These are phyloP conservation scores for Oxyria digyna DNA, from an alignment of 148 eudicot genomes.

Conservation along the genomic window DNA sequence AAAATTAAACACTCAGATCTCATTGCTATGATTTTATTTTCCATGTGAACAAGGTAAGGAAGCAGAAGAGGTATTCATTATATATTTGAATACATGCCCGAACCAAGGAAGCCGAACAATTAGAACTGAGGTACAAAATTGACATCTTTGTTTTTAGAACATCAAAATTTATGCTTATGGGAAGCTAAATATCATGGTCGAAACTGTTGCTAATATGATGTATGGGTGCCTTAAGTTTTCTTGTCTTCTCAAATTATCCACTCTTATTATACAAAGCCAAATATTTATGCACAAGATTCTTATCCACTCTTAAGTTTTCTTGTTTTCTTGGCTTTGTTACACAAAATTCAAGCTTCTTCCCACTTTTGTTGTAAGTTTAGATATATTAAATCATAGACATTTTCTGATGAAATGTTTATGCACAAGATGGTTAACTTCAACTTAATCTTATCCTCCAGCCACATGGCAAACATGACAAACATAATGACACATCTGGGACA, in stretches of 20 bases:
- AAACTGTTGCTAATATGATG: too few species aligned
- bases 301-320: too few species aligned
- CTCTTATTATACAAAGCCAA: too few species aligned
- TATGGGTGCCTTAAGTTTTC: too few species aligned
- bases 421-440: constrained; percentile 31
- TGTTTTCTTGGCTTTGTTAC: background rate
- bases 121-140: constrained; percentile 70
- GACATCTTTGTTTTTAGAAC: background rate
- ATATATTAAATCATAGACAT: background rate
- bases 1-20: background rate
- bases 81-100: constrained; percentile 76
- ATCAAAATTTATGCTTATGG: background rate
- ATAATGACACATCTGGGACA: constrained; percentile 23
- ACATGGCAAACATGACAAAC: constrained; percentile 20
- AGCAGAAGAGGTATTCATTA: constrained; percentile 43
- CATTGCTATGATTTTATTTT: constrained; percentile 1
- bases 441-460: constrained; percentile 46
- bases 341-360: background rate
- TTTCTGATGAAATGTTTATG: background rate
- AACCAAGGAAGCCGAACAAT: constrained; percentile 96
- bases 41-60: constrained; percentile 64
- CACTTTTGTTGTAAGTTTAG: background rate
- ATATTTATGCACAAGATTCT: too few species aligned
- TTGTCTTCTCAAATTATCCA: too few species aligned
- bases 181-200: too few species aligned